Base-by-base conservation (phyloP, 345 rosid genomes). In the Gossypium sturtianum region DNA sequence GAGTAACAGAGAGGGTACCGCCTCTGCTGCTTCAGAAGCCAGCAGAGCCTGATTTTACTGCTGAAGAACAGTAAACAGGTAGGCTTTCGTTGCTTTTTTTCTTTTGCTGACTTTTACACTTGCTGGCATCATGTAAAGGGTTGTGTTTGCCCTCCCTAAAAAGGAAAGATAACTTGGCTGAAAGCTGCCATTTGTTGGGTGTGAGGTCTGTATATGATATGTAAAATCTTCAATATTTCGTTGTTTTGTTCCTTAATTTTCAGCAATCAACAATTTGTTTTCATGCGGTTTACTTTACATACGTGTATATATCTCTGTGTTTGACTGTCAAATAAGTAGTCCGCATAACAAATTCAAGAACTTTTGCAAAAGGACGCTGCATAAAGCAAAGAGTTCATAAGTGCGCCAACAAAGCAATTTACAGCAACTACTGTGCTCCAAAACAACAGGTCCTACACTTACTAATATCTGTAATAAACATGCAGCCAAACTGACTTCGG, bases 1-100 rank as follows among this genome's bases (percentile, higher is more conserved):
- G 95, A 84, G 54, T 87, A 44, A 70, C 81, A 0, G 97, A 94
- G 58, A 80, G 98, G 69, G 84, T 88, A 66, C 87, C 89, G 3
- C 93, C 91, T 1, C 82, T 89, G 71, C 78, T 92, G 63, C 97
- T 87, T 72, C 97, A 90, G 83, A 92, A 94, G 77, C 97, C 97
- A 16, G 85, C 98, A 9, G 98, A 94, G 74, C 98, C 97, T 12
- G 97, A 94, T 84, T 91, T 94, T 77, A 85, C 87, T 41, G 84
- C 88, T 25, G 94, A 85, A 69, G 87, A 85, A 65, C 80, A 74
- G 54, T 81, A 73, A 70, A 53, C 64, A 70, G 51, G 51, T 71
- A 52, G 41, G 4, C 9, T 12, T 34, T 34, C 41, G 1, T 22
- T 9, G 7, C 49, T 11, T 45, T 45, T 11, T 47, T 12, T 10